These are phyloP conservation scores for Paxillus ammoniavirescens DNA, from an alignment of 768 basidiomycete genomes.

Conservation along the genomic window DNA sequence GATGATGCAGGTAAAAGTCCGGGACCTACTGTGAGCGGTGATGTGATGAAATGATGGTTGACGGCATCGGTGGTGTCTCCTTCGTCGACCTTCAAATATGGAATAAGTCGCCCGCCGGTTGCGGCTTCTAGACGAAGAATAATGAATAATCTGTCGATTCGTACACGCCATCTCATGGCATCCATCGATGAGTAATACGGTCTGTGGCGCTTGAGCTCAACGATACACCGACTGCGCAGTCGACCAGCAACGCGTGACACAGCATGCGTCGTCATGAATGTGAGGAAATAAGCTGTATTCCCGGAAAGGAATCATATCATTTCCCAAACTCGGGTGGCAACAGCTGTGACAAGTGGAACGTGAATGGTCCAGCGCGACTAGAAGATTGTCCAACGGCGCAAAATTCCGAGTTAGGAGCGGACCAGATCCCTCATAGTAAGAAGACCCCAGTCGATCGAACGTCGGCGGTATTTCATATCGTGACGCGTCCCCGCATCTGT, in stretches of 20 bases:
- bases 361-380: constrained; percentile 7
- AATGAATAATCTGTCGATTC: neutral
- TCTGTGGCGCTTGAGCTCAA: neutral
- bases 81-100: constrained; percentile 8
- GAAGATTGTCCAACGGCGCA: constrained; percentile 13
- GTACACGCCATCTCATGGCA: constrained; percentile 20
- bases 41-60: neutral
- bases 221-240: neutral
- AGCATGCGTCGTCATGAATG: constrained; percentile 8
- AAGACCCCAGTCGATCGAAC: constrained; percentile 10
- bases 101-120: constrained; percentile 3
- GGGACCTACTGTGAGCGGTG: neutral
- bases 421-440: constrained; percentile 10
- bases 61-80: constrained; percentile 5
- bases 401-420: neutral
- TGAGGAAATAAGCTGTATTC: constrained; percentile 20
- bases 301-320: constrained; percentile 2
- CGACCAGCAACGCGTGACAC: neutral
- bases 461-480: constrained; percentile 17
- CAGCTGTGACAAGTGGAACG: constrained; percentile 15
- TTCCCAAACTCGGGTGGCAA: constrained; percentile 22
- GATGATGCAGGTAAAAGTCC: neutral
- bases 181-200: constrained; percentile 20
- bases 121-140: constrained; percentile 16
- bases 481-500: constrained; percentile 16